Evolutionary conservation across 2,329 filamentous ascomycete genomes (phyloP), one percentile per base, ranked within the genome.

Genomic region (Colletotrichum eremochloae): DNA sequence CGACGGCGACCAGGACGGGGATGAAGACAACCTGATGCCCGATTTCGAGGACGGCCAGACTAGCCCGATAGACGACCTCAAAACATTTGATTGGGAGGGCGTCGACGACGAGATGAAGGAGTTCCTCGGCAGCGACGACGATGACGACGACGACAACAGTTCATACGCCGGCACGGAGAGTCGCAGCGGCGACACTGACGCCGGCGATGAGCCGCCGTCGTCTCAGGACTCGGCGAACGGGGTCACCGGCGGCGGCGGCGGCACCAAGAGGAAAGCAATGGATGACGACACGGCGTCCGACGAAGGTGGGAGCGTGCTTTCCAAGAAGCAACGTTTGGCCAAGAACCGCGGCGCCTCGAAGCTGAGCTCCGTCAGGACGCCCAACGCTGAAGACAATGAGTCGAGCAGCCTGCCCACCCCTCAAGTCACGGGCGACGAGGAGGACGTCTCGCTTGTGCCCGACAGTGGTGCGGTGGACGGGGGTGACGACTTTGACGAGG

Each of bases 41-140:
- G 87, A 87, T 0, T 80, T 88, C 15, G 81, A 80, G 12, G 86
- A 88, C 61, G 84, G 79, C 56, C 85, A 85, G 6, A 76, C 56
- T 60, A 85, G 81, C 24, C 89, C 88, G 2, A 88, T 90, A 73
- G 87, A 90, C 63, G 86, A 86, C 63, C 80, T 90, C 5, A 85
- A 86, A 69, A 82, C 84, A 18, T 89, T 92, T 67, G 87, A 93
- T 78, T 92, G 91, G 86, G 88, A 85, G 5, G 86, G 84, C 12
- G 87, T 89, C 1, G 91, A 94, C 75, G 91, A 93, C 71, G 94
- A 97, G 77, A 83, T 97, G 12, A 89, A 89, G 18, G 93, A 94
- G 57, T 95, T 96, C 75, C 83, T 96, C 75, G 88, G 87, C 12
- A 83, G 84, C 7, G 88, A 86, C 36, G 86, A 83, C 2, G 87